Conservation (phyloP, 306 rosid genomes). For the Arachis hypogaea region DNA sequence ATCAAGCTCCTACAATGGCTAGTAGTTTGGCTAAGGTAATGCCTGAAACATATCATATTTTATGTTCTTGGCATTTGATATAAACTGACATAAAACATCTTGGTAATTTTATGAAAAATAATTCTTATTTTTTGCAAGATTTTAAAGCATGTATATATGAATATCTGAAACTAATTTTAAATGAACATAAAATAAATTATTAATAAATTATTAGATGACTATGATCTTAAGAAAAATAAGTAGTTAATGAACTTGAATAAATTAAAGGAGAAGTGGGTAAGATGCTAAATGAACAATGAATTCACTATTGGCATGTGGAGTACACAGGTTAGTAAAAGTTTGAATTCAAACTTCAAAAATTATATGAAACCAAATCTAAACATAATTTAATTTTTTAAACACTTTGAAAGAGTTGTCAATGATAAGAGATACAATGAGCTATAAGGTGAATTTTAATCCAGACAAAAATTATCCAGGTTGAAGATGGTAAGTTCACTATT, state of each 20-base stretch:
- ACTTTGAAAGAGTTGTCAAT: not conserved
- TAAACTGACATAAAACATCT: too few species aligned
- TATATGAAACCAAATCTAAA: too few species aligned
- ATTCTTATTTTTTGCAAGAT: not conserved
- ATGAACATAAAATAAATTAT: not conserved
- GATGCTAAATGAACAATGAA: too few species aligned
- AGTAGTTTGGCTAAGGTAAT: too few species aligned
- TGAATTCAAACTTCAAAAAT: too few species aligned
- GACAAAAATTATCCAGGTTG: not conserved
- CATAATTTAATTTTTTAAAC: not conserved
- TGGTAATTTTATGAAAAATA: not conserved
- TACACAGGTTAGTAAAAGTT: too few species aligned
- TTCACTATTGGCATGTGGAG: too few species aligned
- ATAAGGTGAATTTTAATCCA: not conserved
- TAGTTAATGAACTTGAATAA: too few species aligned
- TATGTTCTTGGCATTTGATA: not conserved
- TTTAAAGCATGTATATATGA: slow-evolving; percentile 4
- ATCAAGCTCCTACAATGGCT: too few species aligned
- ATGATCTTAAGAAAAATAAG: too few species aligned
- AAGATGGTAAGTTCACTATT: too few species aligned
- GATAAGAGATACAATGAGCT: not conserved
- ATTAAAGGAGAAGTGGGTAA: too few species aligned
- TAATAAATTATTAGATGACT: not conserved
- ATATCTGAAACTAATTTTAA: not conserved
- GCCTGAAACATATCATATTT: not conserved